Conservation (phyloP, 495 filamentous ascomycete genomes). For the Cercophora samala region DNA sequence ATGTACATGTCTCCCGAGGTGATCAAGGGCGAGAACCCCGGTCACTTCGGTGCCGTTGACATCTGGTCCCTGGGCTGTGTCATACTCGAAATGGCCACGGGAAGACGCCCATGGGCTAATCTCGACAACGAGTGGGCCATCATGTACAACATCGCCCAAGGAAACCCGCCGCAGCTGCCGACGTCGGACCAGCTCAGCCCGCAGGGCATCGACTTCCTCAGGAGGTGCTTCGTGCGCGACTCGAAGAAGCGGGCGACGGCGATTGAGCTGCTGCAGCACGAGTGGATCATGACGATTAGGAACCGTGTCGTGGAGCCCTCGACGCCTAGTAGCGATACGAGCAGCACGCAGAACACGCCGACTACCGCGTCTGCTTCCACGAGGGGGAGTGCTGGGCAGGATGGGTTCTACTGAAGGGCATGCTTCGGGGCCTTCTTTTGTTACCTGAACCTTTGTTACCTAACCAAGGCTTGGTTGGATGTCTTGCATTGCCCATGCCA, state of each 20-base stretch:
- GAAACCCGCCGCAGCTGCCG: constrained; percentile 84
- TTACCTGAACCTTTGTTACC: no score
- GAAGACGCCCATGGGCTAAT: constrained; percentile 91
- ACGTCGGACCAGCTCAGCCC: constrained; percentile 77
- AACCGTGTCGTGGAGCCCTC: constrained; percentile 54
- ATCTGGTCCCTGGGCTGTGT: constrained; percentile 98
- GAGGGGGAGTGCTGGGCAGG: constrained; percentile 1
- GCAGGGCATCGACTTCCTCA: constrained; percentile 81
- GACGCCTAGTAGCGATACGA: constrained; percentile 50
- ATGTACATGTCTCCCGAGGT: constrained; percentile 99
- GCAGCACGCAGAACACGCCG: constrained; percentile 41
- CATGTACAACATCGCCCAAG: constrained; percentile 99
- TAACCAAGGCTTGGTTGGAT: no score
- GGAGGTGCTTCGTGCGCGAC: constrained; percentile 83
- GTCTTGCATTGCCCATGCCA: no score
- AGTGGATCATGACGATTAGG: constrained; percentile 77
- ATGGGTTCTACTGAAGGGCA: constrained; percentile 17
- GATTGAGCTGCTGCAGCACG: constrained; percentile 87
- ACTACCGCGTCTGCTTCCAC: constrained; percentile 17
- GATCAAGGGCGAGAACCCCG: constrained; percentile 78
- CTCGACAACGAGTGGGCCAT: constrained; percentile 99
- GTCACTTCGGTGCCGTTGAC: constrained; percentile 82
- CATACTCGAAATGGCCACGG: constrained; percentile 95
- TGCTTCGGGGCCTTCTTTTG: not conserved
- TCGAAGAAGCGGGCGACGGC: constrained; percentile 75